A percentile compares a stretch with the other conserved stretches of the same genome.
Conservation (phyloP, 2,329 filamentous ascomycete genomes). For the Alternaria hordeiaustralica region DNA sequence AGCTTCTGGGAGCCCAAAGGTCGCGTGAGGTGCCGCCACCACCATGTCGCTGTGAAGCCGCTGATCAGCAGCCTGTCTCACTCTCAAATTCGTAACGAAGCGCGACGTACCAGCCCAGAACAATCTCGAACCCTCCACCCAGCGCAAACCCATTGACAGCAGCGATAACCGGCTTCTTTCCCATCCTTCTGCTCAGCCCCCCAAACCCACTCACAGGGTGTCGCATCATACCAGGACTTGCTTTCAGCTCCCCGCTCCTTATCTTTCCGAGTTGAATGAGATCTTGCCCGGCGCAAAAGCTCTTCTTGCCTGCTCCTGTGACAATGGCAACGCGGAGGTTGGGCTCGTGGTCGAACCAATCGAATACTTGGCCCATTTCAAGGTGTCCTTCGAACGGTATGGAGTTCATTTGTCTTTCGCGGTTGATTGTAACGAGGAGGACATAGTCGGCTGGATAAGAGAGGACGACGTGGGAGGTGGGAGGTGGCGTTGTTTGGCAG, state of each 20-base stretch:
- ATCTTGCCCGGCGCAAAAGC: constrained; percentile 64
- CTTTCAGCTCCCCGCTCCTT: constrained; percentile 29
- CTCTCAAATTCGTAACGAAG: neutral
- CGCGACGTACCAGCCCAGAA: constrained; percentile 58
- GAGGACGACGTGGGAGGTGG: constrained; percentile 48
- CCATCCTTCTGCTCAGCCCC: constrained; percentile 62
- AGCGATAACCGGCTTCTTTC: constrained; percentile 67
- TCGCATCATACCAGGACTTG: constrained; percentile 33
- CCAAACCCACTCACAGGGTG: constrained; percentile 60
- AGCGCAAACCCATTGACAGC: constrained; percentile 65
- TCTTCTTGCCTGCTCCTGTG: constrained; percentile 60
- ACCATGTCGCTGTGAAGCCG: constrained; percentile 55
- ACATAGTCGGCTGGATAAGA: constrained; percentile 56
- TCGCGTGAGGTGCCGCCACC: constrained; percentile 59
- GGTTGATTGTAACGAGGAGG: constrained; percentile 61
- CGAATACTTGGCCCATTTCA: constrained; percentile 58
- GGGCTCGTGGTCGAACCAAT: constrained; percentile 62
- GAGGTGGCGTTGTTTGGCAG: constrained; percentile 38
- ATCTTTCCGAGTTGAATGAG: constrained; percentile 55
- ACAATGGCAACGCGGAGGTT: constrained; percentile 55
- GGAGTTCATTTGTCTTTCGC: constrained; percentile 57
- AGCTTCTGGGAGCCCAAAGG: constrained; percentile 62
- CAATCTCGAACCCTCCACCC: constrained; percentile 65
- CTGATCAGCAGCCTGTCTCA: constrained; percentile 12
- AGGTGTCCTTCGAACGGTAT: constrained; percentile 52